phyloP scores from a whole-genome alignment of 2,329 filamentous ascomycete species.

The Epichloe elymi region DNA sequence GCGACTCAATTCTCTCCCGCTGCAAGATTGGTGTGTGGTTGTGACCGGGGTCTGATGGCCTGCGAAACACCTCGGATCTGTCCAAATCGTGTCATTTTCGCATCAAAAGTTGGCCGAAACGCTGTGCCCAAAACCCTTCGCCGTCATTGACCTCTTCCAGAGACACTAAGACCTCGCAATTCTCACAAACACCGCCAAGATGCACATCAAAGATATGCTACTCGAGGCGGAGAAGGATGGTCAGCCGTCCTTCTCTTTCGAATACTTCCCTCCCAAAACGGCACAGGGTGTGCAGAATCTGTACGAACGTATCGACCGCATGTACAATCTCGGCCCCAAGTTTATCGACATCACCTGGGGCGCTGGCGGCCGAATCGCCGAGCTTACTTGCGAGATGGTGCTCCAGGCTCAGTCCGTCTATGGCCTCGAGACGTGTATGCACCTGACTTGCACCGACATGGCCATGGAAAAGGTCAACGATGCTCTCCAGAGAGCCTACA shows the following conservation, averaged over 20 bases:
- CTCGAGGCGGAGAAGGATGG: constrained; percentile 64
- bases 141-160: too few species aligned
- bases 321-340: constrained; percentile 85
- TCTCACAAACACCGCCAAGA: constrained; percentile 32
- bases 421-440: constrained; percentile 97
- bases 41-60: neutral
- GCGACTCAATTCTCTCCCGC: neutral
- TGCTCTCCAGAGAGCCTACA: constrained; percentile 78
- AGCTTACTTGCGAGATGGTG: constrained; percentile 96
- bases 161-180: neutral
- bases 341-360: constrained; percentile 99
- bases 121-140: neutral
- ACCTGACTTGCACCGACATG: constrained; percentile 98
- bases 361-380: constrained; percentile 78
- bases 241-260: constrained; percentile 90
- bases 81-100: neutral
- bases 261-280: constrained; percentile 98
- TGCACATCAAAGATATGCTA: constrained; percentile 95
- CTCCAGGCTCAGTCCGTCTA: constrained; percentile 89
- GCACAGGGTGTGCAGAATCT: constrained; percentile 96
- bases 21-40: neutral
- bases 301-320: constrained; percentile 98
- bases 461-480: constrained; percentile 81
- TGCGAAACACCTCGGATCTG: neutral
- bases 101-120: neutral